Base-by-base conservation (phyloP, 192 early-diverging fungal species). In the Podochytrium sp. region DNA sequence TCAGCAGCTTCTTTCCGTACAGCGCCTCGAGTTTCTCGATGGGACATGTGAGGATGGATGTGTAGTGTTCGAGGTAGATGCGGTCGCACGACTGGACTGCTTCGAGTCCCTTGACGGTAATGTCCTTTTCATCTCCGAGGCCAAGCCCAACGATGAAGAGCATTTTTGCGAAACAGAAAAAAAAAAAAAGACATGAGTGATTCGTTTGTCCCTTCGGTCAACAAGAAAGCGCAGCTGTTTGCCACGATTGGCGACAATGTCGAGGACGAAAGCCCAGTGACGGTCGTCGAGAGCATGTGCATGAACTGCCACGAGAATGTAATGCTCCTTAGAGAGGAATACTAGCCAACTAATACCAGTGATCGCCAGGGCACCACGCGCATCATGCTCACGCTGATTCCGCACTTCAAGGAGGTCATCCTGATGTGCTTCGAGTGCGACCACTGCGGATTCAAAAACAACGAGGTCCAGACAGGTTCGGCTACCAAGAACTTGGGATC, bases 31-130 rank as follows among this genome's bases (percentile, higher is more conserved):
- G 81, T 63, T 83, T 88, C 67, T 89, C 87, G 74, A 92, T 93
- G 67, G 91, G 89, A 23, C 95, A 90, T 79, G 93, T 92, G 70
- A 99, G 85, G 50, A 99, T 95, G 49, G 91, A 92, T 4, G 97
- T 99, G 89, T 99, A 99, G 6, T 91, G 90, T 78, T 99, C 97
- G 34, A 99, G 87, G 79, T 98, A 98, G 34, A 99, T 85, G 18
- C 95, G 90, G 71, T 91, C 90, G 76, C 93, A 93, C 1, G 86
- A 82, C 78, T 88, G 89, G 62, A 99, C 92, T 2, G 96, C 95
- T 68, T 97, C 93, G 7, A 99, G 89, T 10, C 97, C 97, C 84
- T 97, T 97, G 65, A 99, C 89, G 0, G 94, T 97, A 69, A 99
- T 96, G 83, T 99, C 97, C 65, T 90, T 91, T 76, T 97, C 97